phyloP scores from a whole-genome alignment of 306 rosid species.

The Cucurbita pepo region DNA sequence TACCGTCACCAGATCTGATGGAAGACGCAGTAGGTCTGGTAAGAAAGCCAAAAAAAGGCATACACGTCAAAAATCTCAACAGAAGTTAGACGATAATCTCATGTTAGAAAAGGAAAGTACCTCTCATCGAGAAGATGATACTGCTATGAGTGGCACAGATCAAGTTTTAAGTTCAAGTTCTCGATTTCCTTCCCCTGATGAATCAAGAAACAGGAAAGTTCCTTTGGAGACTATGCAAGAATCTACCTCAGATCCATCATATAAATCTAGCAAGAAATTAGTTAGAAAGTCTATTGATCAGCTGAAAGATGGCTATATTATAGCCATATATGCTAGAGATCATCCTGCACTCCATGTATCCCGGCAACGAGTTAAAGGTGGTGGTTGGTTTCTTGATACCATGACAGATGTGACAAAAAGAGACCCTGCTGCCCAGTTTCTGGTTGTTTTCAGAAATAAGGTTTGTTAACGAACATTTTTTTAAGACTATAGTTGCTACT shows the following conservation, averaged over 20 bases:
- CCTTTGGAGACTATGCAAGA: slow-evolving; percentile 59
- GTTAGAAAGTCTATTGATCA: slow-evolving; percentile 59
- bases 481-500: slow-evolving; percentile 9
- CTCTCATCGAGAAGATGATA: slow-evolving; percentile 61
- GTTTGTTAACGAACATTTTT: slow-evolving; percentile 21
- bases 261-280: slow-evolving; percentile 39
- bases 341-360: slow-evolving; percentile 54
- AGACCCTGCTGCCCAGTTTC: slow-evolving; percentile 95
- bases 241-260: slow-evolving; percentile 31
- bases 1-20: slow-evolving; percentile 49
- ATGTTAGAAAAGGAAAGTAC: slow-evolving; percentile 54
- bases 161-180: slow-evolving; percentile 83
- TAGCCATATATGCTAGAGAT: slow-evolving; percentile 72
- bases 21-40: slow-evolving; percentile 81
- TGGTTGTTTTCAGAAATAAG: slow-evolving; percentile 72
- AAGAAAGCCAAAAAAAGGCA: slow-evolving; percentile 93
- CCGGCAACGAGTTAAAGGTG: slow-evolving; percentile 87
- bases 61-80: slow-evolving; percentile 57
- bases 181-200: slow-evolving; percentile 56
- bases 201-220: slow-evolving; percentile 68
- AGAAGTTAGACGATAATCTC: slow-evolving; percentile 44
- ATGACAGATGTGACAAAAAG: slow-evolving; percentile 75
- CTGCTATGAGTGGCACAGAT: slow-evolving; percentile 89
- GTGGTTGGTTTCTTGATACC: slow-evolving; percentile 85
- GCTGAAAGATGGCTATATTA: slow-evolving; percentile 73